Evolutionary conservation across 1,139 yeast genomes (phyloP), one percentile per base, ranked within the genome.

Genomic region (Debaryomycetaceae sp.): DNA sequence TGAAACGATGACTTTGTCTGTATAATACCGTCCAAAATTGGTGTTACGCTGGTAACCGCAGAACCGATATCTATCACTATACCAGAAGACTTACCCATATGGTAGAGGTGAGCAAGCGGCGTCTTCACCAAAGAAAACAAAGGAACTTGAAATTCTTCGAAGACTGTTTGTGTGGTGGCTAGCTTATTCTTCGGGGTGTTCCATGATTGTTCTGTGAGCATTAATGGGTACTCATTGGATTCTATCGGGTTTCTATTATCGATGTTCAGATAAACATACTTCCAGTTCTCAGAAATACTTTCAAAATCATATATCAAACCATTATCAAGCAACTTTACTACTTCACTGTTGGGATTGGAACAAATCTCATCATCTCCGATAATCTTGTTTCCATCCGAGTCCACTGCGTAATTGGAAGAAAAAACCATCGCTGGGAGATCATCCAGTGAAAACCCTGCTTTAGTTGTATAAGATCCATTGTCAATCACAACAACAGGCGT

Each of bases 51-150:
- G 17, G 81, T 70, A 3, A 75, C 73, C 17, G 80, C 67, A 2
- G 83, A 71, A 3, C 91, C 92, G 34, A 85, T 59, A 52, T 85
- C 91, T 30, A 85, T 73, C 16, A 84, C 84, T 43, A 85, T 65
- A 5, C 87, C 85, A 9, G 82, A 78, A 16, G 82, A 71, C 52
- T 78, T 78, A 3, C 89, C 88, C 51, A 81, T 70, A 28, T 87
- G 81, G 53, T 82, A 81, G 15, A 86, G 75, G 39, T 83, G 81
- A 24, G 87, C 82, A 43, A 85, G 59, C 4, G 91, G 91, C 35
- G 81, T 77, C 53, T 83, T 79, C n/a, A 82, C 74, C 40, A 85
- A 65, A 30, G 87, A 79, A 49, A 85, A 76, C 13, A 81, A 68
- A 1, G 91, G 91, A 11, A 83, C 84, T 41, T 79, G 66, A 35